A percentile compares a stretch with the other conserved stretches of the same genome.
Evolutionary conservation across 139 green algal genomes (phyloP).

Genomic region (Spirogloea muscicola): DNA sequence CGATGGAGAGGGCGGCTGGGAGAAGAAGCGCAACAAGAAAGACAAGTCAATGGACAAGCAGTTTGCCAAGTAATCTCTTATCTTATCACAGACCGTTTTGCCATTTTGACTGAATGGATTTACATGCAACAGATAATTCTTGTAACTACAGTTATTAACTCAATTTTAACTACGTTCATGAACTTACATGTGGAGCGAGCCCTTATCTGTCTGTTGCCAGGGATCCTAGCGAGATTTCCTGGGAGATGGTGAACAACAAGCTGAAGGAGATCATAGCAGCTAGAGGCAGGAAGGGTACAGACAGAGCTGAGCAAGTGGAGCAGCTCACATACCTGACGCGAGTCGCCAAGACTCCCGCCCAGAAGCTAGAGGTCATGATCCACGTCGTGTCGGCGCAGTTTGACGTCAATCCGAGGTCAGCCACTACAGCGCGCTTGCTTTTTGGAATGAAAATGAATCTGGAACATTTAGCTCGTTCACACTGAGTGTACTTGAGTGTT

Average conservation of each 20-base stretch:
- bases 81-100: too few species aligned
- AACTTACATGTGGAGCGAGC: constrained; percentile 80
- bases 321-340: constrained; percentile 84
- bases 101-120: too few species aligned
- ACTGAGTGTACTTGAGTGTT: too few species aligned
- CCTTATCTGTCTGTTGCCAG: too few species aligned
- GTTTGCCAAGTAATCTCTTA: too few species aligned
- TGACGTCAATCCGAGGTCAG: constrained; percentile 83
- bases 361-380: constrained; percentile 70
- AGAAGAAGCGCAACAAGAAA: constrained; percentile 59
- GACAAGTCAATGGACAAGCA: constrained; percentile 56
- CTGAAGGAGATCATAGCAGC: constrained; percentile 79
- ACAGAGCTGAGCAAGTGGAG: constrained; percentile 85
- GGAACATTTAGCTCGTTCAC: too few species aligned
- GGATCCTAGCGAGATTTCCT: constrained; percentile 88
- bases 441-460: too few species aligned
- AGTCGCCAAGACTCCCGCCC: constrained; percentile 77
- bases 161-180: too few species aligned
- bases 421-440: too few species aligned
- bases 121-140: too few species aligned
- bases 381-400: constrained; percentile 89
- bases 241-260: constrained; percentile 92
- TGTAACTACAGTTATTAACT: too few species aligned
- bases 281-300: constrained; percentile 80
- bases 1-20: constrained; percentile 50